A percentile compares a stretch with the other conserved stretches of the same genome.
These are phyloP conservation scores for Botrytis aclada DNA, from an alignment of 2,329 filamentous ascomycete species.

Conservation along the genomic window DNA sequence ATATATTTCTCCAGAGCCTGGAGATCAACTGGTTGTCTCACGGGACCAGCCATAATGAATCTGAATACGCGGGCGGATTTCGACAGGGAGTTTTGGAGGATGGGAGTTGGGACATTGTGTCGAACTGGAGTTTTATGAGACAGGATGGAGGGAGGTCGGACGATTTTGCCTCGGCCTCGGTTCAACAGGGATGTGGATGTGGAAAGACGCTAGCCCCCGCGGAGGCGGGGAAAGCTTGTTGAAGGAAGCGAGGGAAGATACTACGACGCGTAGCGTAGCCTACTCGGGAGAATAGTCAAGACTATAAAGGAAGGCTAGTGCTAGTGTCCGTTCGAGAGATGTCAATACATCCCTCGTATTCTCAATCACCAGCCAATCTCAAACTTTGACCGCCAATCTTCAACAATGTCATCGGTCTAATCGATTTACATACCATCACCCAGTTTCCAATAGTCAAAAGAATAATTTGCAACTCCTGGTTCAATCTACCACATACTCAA, in stretches of 20 bases:
- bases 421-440: background rate
- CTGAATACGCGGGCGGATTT: constrained; percentile 10
- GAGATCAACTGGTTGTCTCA: constrained; percentile 89
- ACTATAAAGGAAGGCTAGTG: background rate
- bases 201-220: constrained; percentile 3
- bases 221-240: background rate
- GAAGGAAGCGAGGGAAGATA: no score
- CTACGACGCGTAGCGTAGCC: background rate
- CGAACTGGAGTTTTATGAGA: constrained; percentile 1
- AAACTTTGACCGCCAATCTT: background rate
- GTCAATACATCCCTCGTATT: background rate
- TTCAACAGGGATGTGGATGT: constrained; percentile 17
- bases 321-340: background rate
- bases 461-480: background rate
- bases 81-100: background rate
- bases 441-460: background rate
- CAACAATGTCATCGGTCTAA: background rate
- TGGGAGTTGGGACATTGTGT: background rate
- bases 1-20: constrained; percentile 77
- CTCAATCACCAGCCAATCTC: background rate
- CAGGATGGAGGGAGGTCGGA: constrained; percentile 2
- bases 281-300: background rate
- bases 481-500: background rate
- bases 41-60: constrained; percentile 70
- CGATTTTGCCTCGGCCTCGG: constrained; percentile 16